phyloP scores from a whole-genome alignment of 768 basidiomycete genomes.

The Strobilomyces confusus region DNA sequence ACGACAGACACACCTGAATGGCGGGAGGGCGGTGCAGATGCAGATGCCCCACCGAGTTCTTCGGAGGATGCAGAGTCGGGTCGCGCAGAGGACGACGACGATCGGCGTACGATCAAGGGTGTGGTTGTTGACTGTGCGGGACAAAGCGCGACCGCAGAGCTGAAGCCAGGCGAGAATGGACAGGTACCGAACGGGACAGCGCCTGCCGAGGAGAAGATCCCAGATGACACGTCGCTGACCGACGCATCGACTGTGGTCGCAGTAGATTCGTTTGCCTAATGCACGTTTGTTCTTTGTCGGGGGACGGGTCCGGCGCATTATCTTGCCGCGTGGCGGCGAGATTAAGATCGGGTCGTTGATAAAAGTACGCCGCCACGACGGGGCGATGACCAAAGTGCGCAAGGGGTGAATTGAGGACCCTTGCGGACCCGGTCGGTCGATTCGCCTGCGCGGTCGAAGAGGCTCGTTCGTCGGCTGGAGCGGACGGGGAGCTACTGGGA shows the following conservation, averaged over 20 bases:
- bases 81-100: conserved; percentile 35
- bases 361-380: conserved; percentile 7
- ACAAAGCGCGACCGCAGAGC: conserved; percentile 7
- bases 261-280: conserved; percentile 21
- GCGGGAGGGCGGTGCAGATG: conserved; percentile 17
- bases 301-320: background rate
- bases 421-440: conserved; percentile 16
- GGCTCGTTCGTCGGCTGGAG: too few species aligned
- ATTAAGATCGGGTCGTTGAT: conserved; percentile 12
- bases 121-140: conserved; percentile 20
- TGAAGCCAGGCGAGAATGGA: conserved; percentile 13
- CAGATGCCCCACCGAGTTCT: conserved; percentile 4
- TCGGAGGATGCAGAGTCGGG: conserved; percentile 7
- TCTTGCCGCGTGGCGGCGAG: conserved; percentile 2
- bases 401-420: conserved; percentile 23
- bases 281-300: conserved; percentile 1
- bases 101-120: conserved; percentile 40
- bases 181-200: background rate
- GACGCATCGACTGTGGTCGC: conserved; percentile 17
- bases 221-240: conserved; percentile 9
- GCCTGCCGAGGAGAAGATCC: conserved; percentile 23
- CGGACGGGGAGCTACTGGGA: too few species aligned
- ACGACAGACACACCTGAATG: conserved; percentile 17
- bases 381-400: conserved; percentile 17
- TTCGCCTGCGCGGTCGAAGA: conserved; percentile 1